phyloP scores from a whole-genome alignment of 345 rosid genomes.

The Physaria fendleri region DNA sequence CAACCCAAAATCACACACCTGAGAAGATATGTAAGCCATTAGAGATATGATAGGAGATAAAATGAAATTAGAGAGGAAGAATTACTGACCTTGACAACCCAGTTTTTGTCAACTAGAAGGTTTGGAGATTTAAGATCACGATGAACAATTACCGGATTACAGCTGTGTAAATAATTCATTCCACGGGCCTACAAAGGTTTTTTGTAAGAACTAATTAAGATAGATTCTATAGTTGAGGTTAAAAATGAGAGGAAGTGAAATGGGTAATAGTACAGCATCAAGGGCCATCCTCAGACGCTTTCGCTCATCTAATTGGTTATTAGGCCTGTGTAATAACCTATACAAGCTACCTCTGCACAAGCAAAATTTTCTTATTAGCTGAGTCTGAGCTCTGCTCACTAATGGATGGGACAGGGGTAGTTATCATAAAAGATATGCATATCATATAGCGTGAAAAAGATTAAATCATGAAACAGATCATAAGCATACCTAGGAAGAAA shows the following conservation, averaged over 20 bases:
- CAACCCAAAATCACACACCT: conserved; percentile 95
- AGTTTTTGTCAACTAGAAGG: conserved; percentile 89
- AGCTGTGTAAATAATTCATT: conserved; percentile 93
- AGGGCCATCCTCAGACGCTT: conserved; percentile 94
- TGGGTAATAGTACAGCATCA: conserved; percentile 62
- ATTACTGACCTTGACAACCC: conserved; percentile 80
- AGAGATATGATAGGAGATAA: background rate
- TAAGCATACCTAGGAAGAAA: conserved; percentile 78
- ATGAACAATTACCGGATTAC: conserved; percentile 77
- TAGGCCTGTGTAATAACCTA: conserved; percentile 81
- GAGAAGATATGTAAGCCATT: conserved; percentile 15
- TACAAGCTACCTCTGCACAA: conserved; percentile 94
- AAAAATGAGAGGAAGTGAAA: conserved; percentile 1
- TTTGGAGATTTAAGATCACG: conserved; percentile 95
- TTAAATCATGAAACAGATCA: background rate
- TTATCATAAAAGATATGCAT: background rate
- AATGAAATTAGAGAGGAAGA: background rate
- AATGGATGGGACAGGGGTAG: background rate
- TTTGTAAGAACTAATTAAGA: conserved; percentile 21
- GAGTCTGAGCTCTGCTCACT: background rate
- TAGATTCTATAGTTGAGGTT: background rate
- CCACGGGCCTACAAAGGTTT: conserved; percentile 74
- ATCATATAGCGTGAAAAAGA: conserved; percentile 2
- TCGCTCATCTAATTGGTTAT: conserved; percentile 88
- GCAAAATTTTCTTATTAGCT: conserved; percentile 10